Percentiles rank a stretch among this genome's conserved stretches.
phyloP scores from a whole-genome alignment of 148 eudicot genomes.

The Selenicereus undatus region DNA sequence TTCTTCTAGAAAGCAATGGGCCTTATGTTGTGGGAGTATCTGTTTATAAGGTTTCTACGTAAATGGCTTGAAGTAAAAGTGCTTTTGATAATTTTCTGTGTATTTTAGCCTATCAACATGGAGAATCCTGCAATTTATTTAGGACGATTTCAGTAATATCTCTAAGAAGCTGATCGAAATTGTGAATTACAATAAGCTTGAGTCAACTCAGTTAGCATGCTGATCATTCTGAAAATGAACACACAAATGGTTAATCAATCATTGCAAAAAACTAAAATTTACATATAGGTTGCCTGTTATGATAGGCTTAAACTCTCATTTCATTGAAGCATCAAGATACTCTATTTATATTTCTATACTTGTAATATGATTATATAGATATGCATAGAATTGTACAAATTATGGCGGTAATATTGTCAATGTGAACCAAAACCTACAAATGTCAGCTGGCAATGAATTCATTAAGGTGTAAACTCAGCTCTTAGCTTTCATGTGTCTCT shows the following conservation, averaged over 20 bases:
- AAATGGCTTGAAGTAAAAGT: neutral
- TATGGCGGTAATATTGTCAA: neutral
- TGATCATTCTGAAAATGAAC: neutral
- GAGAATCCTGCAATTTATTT: neutral
- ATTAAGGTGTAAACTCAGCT: neutral
- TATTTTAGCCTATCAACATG: neutral
- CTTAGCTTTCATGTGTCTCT: neutral
- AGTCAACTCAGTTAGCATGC: neutral
- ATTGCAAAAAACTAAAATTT: neutral
- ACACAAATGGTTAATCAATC: neutral
- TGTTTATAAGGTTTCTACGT: constrained; percentile 69
- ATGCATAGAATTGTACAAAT: neutral
- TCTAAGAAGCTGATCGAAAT: neutral
- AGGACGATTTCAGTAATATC: neutral
- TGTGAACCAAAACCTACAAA: neutral
- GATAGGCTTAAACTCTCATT: neutral
- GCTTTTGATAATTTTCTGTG: neutral
- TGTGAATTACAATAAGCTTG: neutral
- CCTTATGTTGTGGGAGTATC: constrained; percentile 79
- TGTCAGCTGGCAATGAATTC: neutral
- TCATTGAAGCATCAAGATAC: neutral
- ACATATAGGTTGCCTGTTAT: neutral
- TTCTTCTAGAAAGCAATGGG: constrained; percentile 83
- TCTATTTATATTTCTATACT: too few relatives aligned
- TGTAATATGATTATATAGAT: neutral